Evolutionary conservation across 768 basidiomycete genomes (phyloP).

Genomic region (Podaxis carcinomalis): DNA sequence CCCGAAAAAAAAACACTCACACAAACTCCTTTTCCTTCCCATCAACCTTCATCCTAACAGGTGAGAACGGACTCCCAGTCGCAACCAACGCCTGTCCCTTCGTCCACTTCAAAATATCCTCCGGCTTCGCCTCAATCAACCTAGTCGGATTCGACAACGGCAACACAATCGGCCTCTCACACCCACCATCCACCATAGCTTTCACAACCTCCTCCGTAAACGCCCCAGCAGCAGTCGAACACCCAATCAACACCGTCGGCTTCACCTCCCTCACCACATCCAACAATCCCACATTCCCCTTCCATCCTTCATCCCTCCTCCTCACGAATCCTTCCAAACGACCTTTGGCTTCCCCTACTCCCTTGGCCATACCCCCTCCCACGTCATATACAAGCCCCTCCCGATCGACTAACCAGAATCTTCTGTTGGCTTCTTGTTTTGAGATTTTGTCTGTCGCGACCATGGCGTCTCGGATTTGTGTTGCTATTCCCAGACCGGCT

Average conservation of each 20-base stretch:
- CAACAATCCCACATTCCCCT: constrained; percentile 48
- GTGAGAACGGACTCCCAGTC: constrained; percentile 81
- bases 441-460: constrained; percentile 48
- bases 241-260: constrained; percentile 84
- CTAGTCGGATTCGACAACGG: constrained; percentile 80
- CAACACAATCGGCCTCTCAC: constrained; percentile 72
- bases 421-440: constrained; percentile 51
- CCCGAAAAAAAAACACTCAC: constrained; percentile 26
- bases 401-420: constrained; percentile 73
- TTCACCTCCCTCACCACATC: constrained; percentile 69
- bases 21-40: constrained; percentile 54
- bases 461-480: constrained; percentile 76
- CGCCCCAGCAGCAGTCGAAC: constrained; percentile 72
- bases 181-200: constrained; percentile 47
- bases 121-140: constrained; percentile 71
- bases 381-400: constrained; percentile 28
- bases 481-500: constrained; percentile 77
- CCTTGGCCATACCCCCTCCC: constrained; percentile 14
- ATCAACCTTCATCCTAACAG: constrained; percentile 54
- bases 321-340: constrained; percentile 53
- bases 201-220: constrained; percentile 72
- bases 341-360: constrained; percentile 30
- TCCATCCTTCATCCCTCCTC: constrained; percentile 55
- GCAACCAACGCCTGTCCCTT: constrained; percentile 75
- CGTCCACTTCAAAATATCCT: constrained; percentile 75